A percentile compares a stretch with the other conserved stretches of the same genome.
phyloP scores from a whole-genome alignment of 176 grass and related monocot species.

The Lolium rigidum region DNA sequence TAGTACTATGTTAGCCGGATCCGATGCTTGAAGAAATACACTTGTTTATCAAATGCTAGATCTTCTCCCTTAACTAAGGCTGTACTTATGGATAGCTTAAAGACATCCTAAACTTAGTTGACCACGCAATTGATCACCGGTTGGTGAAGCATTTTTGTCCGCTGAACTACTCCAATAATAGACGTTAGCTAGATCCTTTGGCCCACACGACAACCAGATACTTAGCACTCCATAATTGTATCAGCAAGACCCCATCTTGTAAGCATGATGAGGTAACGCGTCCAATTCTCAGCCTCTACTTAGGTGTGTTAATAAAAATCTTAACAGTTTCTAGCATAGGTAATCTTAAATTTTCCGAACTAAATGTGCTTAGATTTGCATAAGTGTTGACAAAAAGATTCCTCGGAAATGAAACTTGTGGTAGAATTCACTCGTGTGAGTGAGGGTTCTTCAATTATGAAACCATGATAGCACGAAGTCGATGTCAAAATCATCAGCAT shows the following conservation, averaged over 20 bases:
- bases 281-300: constrained; percentile 42
- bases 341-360: not conserved
- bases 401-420: not conserved
- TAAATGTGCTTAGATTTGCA: not conserved
- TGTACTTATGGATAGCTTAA: constrained; percentile 34
- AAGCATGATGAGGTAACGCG: constrained; percentile 37
- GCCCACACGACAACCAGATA: constrained; percentile 39
- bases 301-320: not conserved
- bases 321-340: not conserved
- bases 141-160: constrained; percentile 46
- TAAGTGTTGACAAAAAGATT: not conserved
- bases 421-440: not conserved
- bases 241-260: constrained; percentile 31
- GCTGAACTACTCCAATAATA: constrained; percentile 39
- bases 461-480: not conserved
- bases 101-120: constrained; percentile 32
- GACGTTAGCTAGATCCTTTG: constrained; percentile 9
- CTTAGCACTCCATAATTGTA: not conserved
- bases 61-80: constrained; percentile 40
- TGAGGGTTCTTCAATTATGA: not conserved
- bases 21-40: constrained; percentile 19
- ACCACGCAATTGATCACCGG: constrained; percentile 48
- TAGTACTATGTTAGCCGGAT: constrained; percentile 30
- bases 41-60: not conserved
- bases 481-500: constrained; percentile 23